Evolutionary conservation across 2,329 filamentous ascomycete species (phyloP), one percentile per base, ranked within the genome.

Genomic region (Alternaria angustiovoidea): DNA sequence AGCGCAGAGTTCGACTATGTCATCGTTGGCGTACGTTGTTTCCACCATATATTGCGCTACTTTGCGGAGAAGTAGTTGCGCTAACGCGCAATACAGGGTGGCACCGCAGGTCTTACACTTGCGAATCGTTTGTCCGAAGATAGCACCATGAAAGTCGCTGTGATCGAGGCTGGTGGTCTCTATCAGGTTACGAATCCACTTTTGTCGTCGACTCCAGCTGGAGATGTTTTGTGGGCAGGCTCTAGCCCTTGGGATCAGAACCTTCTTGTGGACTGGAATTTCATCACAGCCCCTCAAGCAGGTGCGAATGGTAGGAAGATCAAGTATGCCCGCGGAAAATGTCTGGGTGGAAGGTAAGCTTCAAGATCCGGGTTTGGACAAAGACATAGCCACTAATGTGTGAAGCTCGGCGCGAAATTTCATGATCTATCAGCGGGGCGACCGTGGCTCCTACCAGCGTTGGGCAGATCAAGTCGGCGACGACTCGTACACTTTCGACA

Each of bases 381-480:
- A 22, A 43, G 24, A 16, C 8, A 14, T 14, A 42, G 8, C 11
- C 20, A 42, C n/a, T 42, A 11, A 24, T 16, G 9, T 7, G 7
- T 41, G 34, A 41, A 70, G 66, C 30, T 67, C 65, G 12, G 69
- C 67, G 12, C 54, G 57, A 2, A 71, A 73, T 42, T 64, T 57
- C 51, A 68, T 73, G 67, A 66, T 67, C 41, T 72, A 71, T 28
- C 68, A 74, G 7, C 65, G 70, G 4, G 57, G 53, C 5, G 59
- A 47, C 26, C 57, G 39, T 22, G 63, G 52, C 16, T 68, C 62
- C n/a, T 68, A 64, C 32, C 61, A 76, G 46, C 46, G 51, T 24
- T 78, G 73, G 76, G 73, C 73, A 4, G 64, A 74, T 8, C 12
- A 49, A n/a, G 68, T 76, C 14, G 71, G 62, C 3, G 76, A 78